Conservation (phyloP, 2,329 filamentous ascomycete species). For the Capronia americana region DNA sequence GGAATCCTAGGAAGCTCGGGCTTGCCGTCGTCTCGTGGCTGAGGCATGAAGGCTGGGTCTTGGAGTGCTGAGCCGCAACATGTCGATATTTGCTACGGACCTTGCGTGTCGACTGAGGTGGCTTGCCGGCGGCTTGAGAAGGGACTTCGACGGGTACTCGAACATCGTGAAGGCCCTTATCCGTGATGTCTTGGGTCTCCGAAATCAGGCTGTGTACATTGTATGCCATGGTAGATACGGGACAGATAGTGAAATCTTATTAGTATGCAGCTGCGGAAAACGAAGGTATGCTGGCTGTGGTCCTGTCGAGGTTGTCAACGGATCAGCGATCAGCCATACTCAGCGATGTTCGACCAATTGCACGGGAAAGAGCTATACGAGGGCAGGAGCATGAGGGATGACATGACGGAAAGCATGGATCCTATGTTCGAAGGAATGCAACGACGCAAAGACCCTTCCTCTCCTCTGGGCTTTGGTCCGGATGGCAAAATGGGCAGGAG, state of each 20-base stretch:
- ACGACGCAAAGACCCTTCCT: constrained; percentile 2
- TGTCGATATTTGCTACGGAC: constrained; percentile 76
- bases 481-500: constrained; percentile 23
- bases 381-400: constrained; percentile 20
- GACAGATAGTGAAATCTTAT: background rate
- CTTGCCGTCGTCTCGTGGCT: constrained; percentile 78
- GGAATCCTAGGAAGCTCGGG: constrained; percentile 90
- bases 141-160: constrained; percentile 30
- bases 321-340: constrained; percentile 23
- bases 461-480: constrained; percentile 4
- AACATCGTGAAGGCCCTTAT: constrained; percentile 21
- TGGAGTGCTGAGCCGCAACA: constrained; percentile 82
- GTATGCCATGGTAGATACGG: constrained; percentile 29
- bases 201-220: constrained; percentile 32
- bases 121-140: constrained; percentile 13
- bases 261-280: constrained; percentile 4
- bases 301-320: background rate
- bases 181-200: constrained; percentile 31
- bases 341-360: constrained; percentile 15
- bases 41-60: constrained; percentile 75
- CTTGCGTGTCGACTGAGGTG: constrained; percentile 21
- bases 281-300: background rate
- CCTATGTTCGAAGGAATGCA: constrained; percentile 3
- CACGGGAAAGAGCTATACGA: constrained; percentile 4
- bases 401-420: constrained; percentile 23